Base-by-base conservation (phyloP, 2,329 filamentous ascomycete species). In the Fusarium staphyleae region DNA sequence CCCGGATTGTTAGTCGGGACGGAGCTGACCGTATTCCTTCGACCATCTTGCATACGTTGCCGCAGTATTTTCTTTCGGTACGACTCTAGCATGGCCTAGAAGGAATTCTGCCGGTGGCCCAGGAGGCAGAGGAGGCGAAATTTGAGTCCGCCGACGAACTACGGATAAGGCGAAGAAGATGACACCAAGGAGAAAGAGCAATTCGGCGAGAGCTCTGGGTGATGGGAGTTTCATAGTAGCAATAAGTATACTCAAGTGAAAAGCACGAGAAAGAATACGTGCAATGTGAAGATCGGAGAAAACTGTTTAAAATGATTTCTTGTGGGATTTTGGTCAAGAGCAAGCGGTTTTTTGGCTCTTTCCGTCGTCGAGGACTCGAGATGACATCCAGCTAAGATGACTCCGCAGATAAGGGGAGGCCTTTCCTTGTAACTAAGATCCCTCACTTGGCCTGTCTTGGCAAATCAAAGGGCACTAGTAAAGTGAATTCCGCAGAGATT, bases 41-140 rank as follows among this genome's bases (percentile, higher is more conserved):
- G 66, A 58, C 66, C 66, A 70, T 22, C 36, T 55, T 18, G 65
- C 65, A 42, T 70, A 70, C 12, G 62, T 53, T n/a, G 51, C 53
- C 1, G 67, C 63, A 1, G 66, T 67, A 18, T 67, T 67, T 15
- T 68, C 61, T 14, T 63, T 61, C 11, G 68, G 68, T 30, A 70
- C 63, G n/a, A 66, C n/a, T 18, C 67, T 56, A 14, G 62, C 52
- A 44, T 70, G 68, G 0, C 67, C 68, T 12, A 70, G 40, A 3
- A 70, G 40, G 29, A 70, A 67, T 37, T 68, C 66, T 14, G 64
- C 65, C 7, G 67, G 67, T 8, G 68, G 68, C 0, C 66, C 67
- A 12, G 68, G 68, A 11, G 67, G 67, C 1, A 67, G 41, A n/a
- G 66, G 63, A 19, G 56, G 55, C 9, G 37, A 29, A 14, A 32